phyloP scores from a whole-genome alignment of 2,329 filamentous ascomycete species.

The Diaporthe nobilis region DNA sequence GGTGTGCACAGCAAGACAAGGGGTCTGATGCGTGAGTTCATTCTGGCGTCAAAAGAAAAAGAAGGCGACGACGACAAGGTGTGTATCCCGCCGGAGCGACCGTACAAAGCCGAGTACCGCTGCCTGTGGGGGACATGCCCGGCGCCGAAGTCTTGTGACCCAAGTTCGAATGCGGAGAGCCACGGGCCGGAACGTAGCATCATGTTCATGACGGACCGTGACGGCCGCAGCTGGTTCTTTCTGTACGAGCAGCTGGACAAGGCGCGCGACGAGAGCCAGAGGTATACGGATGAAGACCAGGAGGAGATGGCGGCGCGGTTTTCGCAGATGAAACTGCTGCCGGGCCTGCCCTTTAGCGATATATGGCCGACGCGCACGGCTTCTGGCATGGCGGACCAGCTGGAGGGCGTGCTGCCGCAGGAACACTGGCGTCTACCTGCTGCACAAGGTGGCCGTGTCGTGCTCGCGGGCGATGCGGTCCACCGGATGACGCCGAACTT shows the following conservation, averaged over 20 bases:
- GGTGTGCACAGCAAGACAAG: constrained; percentile 54
- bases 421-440: constrained; percentile 48
- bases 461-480: constrained; percentile 54
- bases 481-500: constrained; percentile 56
- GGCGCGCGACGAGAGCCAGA: constrained; percentile 46
- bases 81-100: constrained; percentile 44
- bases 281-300: constrained; percentile 47
- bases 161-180: constrained; percentile 50
- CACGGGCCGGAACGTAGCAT: constrained; percentile 48
- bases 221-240: constrained; percentile 50
- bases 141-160: constrained; percentile 17
- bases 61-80: constrained; percentile 33
- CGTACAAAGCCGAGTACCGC: constrained; percentile 51
- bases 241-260: constrained; percentile 50
- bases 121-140: constrained; percentile 53
- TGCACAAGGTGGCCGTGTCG: constrained; percentile 47
- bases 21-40: constrained; percentile 52
- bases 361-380: constrained; percentile 48
- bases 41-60: constrained; percentile 41
- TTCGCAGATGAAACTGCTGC: constrained; percentile 46
- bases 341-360: constrained; percentile 49
- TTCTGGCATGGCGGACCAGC: constrained; percentile 51
- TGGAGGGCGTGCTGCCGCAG: constrained; percentile 54
- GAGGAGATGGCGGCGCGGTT: constrained; percentile 48
- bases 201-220: constrained; percentile 50